phyloP scores from a whole-genome alignment of 129 eudicot species.

The Lonicera japonica region DNA sequence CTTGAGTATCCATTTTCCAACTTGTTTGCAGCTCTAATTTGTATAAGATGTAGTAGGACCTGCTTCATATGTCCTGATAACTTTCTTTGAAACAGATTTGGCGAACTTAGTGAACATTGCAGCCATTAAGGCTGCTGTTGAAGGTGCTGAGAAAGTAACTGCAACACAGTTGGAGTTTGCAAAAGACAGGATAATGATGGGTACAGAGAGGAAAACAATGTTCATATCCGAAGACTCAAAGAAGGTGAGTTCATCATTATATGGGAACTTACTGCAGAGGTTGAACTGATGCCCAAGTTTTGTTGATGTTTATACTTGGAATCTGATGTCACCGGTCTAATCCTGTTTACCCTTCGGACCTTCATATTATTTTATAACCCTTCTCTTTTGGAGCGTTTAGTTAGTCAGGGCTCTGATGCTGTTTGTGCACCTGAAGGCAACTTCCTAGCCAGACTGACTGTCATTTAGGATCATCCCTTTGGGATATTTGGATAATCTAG shows the following conservation, averaged over 20 bases:
- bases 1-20: background rate
- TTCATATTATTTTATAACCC: no score
- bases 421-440: no score
- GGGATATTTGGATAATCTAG: no score
- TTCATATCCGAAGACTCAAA: conserved; percentile 76
- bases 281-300: background rate
- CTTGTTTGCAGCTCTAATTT: background rate
- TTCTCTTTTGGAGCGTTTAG: background rate
- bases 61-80: background rate
- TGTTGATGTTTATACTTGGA: background rate
- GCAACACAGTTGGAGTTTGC: conserved; percentile 81
- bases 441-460: no score
- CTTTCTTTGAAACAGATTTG: conserved; percentile 46
- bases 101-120: conserved; percentile 94
- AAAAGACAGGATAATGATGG: conserved; percentile 92
- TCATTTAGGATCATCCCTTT: no score
- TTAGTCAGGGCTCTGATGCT: no score
- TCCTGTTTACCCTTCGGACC: no score
- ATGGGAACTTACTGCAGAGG: background rate
- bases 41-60: background rate
- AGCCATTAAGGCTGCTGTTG: conserved; percentile 97
- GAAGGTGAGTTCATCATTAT: conserved; percentile 41
- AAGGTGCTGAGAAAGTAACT: conserved; percentile 76
- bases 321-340: no score
- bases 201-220: conserved; percentile 91